Percentiles rank a stretch among this genome's conserved stretches.
phyloP scores from a whole-genome alignment of 73 alveolate genomes.

The Paramecium bursaria region DNA sequence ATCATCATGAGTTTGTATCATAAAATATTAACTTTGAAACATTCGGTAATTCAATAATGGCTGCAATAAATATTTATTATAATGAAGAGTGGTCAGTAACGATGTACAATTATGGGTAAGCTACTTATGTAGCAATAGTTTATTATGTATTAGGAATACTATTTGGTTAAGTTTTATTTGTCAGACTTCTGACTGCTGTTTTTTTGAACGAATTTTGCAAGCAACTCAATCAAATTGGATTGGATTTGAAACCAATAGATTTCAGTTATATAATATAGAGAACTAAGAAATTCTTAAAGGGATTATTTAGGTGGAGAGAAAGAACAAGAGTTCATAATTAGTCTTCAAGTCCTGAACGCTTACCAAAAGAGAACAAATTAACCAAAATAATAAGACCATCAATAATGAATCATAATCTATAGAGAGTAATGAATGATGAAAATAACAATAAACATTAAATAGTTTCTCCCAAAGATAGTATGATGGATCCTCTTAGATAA shows the following conservation, averaged over 20 bases:
- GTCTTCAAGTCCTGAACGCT: too few relatives aligned
- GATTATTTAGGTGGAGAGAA: background rate
- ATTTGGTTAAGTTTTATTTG: conserved; percentile 56
- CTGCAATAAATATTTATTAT: conserved; percentile 58
- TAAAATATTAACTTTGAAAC: conserved; percentile 49
- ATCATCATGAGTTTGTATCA: background rate
- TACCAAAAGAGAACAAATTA: too few relatives aligned
- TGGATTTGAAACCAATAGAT: conserved; percentile 41
- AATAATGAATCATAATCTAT: too few relatives aligned
- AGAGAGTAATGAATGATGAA: too few relatives aligned
- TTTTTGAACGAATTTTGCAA: conserved; percentile 61
- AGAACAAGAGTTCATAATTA: conserved; percentile 25
- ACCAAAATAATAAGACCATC: too few relatives aligned
- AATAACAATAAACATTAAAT: too few relatives aligned
- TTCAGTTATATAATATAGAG: background rate
- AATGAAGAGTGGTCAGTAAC: conserved; percentile 70
- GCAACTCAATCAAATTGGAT: conserved; percentile 45
- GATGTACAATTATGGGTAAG: conserved; percentile 53
- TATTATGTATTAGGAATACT: conserved; percentile 52
- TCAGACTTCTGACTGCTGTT: conserved; percentile 62
- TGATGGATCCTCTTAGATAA: too few relatives aligned
- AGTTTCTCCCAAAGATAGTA: too few relatives aligned
- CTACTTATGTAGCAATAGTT: conserved; percentile 11
- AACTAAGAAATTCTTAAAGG: background rate
- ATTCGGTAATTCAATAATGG: conserved; percentile 56